Evolutionary conservation across 345 rosid species (phyloP).

Genomic region (Eucalyptus pumila): DNA sequence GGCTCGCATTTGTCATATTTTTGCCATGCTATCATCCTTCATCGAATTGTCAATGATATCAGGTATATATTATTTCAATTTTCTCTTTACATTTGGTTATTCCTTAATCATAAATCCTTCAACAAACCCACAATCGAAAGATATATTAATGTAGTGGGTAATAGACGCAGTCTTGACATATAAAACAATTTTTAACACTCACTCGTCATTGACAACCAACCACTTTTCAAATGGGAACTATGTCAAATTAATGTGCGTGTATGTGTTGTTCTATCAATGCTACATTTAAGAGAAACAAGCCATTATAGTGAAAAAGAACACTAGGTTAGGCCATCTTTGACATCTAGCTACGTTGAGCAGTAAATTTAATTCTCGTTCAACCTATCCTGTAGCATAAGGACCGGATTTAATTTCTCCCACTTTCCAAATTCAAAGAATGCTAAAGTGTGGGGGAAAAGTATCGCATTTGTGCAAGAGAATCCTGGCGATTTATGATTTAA

Average conservation of each 20-base stretch:
- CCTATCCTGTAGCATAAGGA: neutral
- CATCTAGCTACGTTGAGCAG: neutral
- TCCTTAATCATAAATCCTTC: neutral
- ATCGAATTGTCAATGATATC: neutral
- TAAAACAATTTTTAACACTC: neutral
- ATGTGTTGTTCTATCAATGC: neutral
- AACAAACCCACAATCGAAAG: neutral
- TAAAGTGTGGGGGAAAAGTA: neutral
- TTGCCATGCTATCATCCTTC: neutral
- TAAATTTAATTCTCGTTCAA: too few species aligned
- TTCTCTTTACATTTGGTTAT: neutral
- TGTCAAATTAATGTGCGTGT: neutral
- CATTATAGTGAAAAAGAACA: neutral
- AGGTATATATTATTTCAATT: neutral
- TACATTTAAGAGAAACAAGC: neutral
- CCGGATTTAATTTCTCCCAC: neutral
- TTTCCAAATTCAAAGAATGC: neutral
- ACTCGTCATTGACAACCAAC: neutral
- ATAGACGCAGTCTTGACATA: neutral
- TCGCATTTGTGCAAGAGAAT: neutral
- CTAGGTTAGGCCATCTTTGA: neutral
- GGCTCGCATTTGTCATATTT: neutral
- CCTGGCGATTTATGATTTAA: neutral
- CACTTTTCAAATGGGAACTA: neutral
- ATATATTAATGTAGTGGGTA: neutral